A percentile compares a stretch with the other conserved stretches of the same genome.
Evolutionary conservation across 1,284 basidiomycete genomes (phyloP).

Genomic region (Rugosomyces carneus): DNA sequence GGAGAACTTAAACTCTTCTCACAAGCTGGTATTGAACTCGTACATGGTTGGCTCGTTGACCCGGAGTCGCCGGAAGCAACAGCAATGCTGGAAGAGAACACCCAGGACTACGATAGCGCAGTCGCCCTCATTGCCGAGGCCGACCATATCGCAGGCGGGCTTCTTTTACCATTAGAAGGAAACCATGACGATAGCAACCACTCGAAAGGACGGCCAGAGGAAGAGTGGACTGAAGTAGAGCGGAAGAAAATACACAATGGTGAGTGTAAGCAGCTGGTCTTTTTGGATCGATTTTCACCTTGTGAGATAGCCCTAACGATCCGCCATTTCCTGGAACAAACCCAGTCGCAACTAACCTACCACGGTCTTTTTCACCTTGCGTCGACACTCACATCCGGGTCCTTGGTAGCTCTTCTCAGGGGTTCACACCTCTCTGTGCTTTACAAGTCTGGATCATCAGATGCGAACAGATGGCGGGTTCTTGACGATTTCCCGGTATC

Average conservation of each 20-base stretch:
- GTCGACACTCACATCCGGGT: conserved; percentile 44
- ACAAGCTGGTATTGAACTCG: conserved; percentile 73
- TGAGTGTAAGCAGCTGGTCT: conserved; percentile 28
- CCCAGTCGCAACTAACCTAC: conserved; percentile 82
- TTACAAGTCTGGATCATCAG: conserved; percentile 44
- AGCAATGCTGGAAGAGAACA: conserved; percentile 38
- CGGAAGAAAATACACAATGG: conserved; percentile 60
- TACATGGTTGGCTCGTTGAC: conserved; percentile 92
- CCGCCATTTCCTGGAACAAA: conserved; percentile 64
- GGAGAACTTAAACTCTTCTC: conserved; percentile 82
- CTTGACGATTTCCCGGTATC: conserved; percentile 12
- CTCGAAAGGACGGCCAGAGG: conserved; percentile 18
- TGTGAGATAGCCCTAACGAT: conserved; percentile 52
- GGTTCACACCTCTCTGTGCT: conserved; percentile 87
- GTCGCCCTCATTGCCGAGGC: conserved; percentile 72
- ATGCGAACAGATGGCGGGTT: conserved; percentile 6
- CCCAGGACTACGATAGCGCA: conserved; percentile 64
- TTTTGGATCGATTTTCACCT: neutral
- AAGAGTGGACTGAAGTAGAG: conserved; percentile 41
- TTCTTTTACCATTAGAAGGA: conserved; percentile 35
- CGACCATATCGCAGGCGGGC: conserved; percentile 63
- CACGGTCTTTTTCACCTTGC: conserved; percentile 71
- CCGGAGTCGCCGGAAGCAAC: conserved; percentile 56
- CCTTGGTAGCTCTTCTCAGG: conserved; percentile 78
- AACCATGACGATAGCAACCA: conserved; percentile 23